These are phyloP conservation scores for Cafeteria roenbergensis DNA, from an alignment of 108 stramenopile species.

Conservation along the genomic window DNA sequence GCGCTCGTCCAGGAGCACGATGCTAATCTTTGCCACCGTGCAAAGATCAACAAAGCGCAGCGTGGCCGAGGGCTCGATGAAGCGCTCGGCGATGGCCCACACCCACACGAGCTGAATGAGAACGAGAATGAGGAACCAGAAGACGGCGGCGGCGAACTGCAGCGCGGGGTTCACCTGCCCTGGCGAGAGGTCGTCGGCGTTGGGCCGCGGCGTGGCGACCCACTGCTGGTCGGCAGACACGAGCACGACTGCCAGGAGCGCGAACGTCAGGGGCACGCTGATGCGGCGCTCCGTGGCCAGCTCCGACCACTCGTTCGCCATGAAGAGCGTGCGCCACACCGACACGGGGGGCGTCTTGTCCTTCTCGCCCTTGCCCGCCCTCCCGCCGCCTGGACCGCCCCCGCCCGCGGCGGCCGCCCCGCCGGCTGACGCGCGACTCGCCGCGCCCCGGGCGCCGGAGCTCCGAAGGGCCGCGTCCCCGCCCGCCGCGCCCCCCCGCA, in stretches of 20 bases:
- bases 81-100: conserved; percentile 49
- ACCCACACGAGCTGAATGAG: conserved; percentile 47
- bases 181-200: conserved; percentile 30
- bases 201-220: conserved; percentile 48
- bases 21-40: conserved; percentile 57
- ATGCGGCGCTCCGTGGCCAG: conserved; percentile 47
- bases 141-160: conserved; percentile 51
- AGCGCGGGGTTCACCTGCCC: conserved; percentile 51
- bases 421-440: neutral
- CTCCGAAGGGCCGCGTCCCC: neutral
- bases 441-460: neutral
- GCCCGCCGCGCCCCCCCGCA: too few species aligned
- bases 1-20: conserved; percentile 50
- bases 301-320: conserved; percentile 62
- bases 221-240: conserved; percentile 40
- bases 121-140: conserved; percentile 44
- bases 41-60: conserved; percentile 55
- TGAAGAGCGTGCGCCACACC: conserved; percentile 44
- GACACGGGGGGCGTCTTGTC: conserved; percentile 17
- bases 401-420: neutral
- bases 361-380: conserved; percentile 2
- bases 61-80: conserved; percentile 44
- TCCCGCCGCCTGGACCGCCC: neutral
- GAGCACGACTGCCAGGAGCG: conserved; percentile 48
- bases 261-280: conserved; percentile 26